Evolutionary conservation across 257 asterid genomes (phyloP), one percentile per base, ranked within the genome.

Genomic region (Cruciata laevipes): DNA sequence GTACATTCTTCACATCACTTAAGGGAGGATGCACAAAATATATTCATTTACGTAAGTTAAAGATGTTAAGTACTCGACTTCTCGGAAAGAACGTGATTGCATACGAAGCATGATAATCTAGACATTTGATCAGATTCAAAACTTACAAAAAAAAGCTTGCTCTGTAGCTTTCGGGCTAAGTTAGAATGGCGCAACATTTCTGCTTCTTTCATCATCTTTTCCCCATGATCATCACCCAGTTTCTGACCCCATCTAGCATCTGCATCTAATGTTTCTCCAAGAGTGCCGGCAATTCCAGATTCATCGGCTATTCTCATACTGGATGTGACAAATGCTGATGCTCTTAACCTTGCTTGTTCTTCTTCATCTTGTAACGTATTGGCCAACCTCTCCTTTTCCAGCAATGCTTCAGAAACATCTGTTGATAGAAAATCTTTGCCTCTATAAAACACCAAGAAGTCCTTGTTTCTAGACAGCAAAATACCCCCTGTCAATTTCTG

Each of bases 401-500:
- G 73, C 74, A 94, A 81, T 58, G 81, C 96, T 74, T 94, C 89
- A 7, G 99, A 85, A 68, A 94, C 95, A 27, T 88, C 96, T 0
- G 89, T 91, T 62, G 96, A 80, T 76, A 90, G 83, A 80, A 94
- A 94, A 72, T 90, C 84, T 81, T 94, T 94, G 63, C 99, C 99
- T 74, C 97, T 73, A 18, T 86, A 94, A 74, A 78, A 94, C 76
- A 94, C 99, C 74, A 94, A 79, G 83, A 83, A 94, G 69, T 90
- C 97, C 86, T 90, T 94, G 89, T 89, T 94, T 78, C 93, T 83
- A 18, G 97, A 94, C 71, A 94, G 88, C 71, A 90, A 84, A 69
- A 82, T 65, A 20, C 96, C 95, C 25, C 96, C 95, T 21, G 99
- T 93, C 82, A 93, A 82, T 84, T 78, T 88, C 99, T 93, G 96